These are phyloP conservation scores for Yarrowia alimentaria DNA, from an alignment of 805 yeast species.

Conservation along the genomic window DNA sequence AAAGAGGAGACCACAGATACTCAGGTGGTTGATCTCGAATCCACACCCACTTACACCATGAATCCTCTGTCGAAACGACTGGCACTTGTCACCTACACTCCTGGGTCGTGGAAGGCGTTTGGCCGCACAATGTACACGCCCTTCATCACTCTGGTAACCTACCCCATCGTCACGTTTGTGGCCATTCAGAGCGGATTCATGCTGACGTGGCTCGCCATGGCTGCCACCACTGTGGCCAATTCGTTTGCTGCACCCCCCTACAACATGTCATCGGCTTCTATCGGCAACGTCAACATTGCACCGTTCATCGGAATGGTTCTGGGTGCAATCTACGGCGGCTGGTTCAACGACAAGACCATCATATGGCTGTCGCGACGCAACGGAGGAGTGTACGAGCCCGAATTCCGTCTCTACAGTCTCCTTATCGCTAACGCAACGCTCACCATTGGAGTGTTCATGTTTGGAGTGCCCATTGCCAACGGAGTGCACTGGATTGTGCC, in stretches of 20 bases:
- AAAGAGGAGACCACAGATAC: too few relatives aligned
- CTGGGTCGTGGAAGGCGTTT: slow-evolving; percentile 11
- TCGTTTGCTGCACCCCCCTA: slow-evolving; percentile 22
- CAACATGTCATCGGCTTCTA: slow-evolving; percentile 27
- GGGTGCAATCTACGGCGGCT: slow-evolving; percentile 28
- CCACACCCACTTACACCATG: background rate
- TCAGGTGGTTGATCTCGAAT: too few relatives aligned
- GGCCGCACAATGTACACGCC: slow-evolving; percentile 18
- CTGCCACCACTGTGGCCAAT: slow-evolving; percentile 5
- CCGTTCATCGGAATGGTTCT: slow-evolving; percentile 29
- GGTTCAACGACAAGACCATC: slow-evolving; percentile 27
- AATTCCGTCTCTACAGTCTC: slow-evolving; percentile 29
- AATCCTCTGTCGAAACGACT: slow-evolving; percentile 3
- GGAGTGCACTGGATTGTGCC: slow-evolving; percentile 30
- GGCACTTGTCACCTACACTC: slow-evolving; percentile 10
- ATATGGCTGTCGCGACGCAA: slow-evolving; percentile 29
- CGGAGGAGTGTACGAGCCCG: slow-evolving; percentile 30
- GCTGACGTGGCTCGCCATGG: slow-evolving; percentile 29
- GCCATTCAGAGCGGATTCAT: slow-evolving; percentile 25
- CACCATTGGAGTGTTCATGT: slow-evolving; percentile 29
- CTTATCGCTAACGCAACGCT: slow-evolving; percentile 22
- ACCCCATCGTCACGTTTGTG: slow-evolving; percentile 26
- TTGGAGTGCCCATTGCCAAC: slow-evolving; percentile 30
- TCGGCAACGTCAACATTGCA: slow-evolving; percentile 28
- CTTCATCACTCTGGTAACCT: slow-evolving; percentile 1